A percentile compares a stretch with the other conserved stretches of the same genome.
Evolutionary conservation across 208 protist genomes (phyloP).

Genomic region (Acanthamoeba royreba): DNA sequence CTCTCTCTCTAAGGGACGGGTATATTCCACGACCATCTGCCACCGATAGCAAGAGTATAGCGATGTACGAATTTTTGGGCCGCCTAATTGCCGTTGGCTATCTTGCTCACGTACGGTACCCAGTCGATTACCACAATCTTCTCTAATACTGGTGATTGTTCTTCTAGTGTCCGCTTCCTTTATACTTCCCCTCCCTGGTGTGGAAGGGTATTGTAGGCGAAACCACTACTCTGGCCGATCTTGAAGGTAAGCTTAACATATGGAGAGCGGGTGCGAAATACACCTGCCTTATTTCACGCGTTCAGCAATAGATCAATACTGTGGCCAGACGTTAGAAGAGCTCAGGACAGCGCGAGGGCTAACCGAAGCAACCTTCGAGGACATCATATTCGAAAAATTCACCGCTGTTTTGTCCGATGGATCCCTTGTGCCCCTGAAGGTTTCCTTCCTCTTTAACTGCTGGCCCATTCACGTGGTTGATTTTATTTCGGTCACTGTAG

Average conservation of each 20-base stretch:
- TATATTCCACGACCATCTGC: background rate
- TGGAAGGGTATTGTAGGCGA: background rate
- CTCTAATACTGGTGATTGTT: background rate
- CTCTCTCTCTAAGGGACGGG: background rate
- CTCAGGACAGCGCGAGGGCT: background rate
- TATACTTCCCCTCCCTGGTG: background rate
- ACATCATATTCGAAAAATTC: background rate
- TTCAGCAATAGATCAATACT: background rate
- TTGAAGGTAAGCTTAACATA: background rate
- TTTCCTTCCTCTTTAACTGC: background rate
- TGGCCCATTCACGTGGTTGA: no score
- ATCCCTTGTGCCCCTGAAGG: background rate
- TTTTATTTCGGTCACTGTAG: background rate
- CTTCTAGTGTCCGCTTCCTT: background rate
- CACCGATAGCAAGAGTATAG: background rate
- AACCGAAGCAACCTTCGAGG: background rate
- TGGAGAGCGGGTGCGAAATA: background rate
- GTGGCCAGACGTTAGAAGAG: background rate
- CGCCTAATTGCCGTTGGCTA: conserved; percentile 7
- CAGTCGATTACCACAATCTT: background rate
- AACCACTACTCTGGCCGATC: background rate
- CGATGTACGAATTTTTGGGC: conserved; percentile 23
- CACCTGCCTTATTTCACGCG: no score
- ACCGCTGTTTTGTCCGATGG: background rate
- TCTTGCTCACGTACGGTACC: background rate